Base-by-base conservation (phyloP, 169 alveolate species). In the Plasmodium gonderi region DNA sequence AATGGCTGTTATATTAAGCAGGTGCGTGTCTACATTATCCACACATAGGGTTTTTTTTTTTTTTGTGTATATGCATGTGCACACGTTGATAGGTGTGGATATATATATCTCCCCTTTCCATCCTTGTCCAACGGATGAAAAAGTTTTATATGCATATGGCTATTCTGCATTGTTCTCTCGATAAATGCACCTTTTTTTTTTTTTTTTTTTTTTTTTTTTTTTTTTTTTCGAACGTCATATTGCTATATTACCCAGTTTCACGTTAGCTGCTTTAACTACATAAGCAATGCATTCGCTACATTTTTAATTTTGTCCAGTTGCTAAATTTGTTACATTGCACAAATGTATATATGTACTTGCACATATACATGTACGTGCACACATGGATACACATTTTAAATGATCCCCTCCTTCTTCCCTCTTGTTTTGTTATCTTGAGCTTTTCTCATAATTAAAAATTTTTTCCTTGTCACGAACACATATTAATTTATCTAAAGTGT, bases 261-360 rank as follows among this genome's bases (percentile, higher is more conserved):
- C 51, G 42, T 6, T 72, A 23, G 6, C n/a, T 40, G 65, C 72
- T 45, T 49, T 77, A 49, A 44, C 36, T 29, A 45, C 51, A 77
- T 8, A 45, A 77, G 36, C 85, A 12, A 9, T 31, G 20, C 20
- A 23, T 47, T 77, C 36, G 5, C 40, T 40, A 17, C 40, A 51
- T 54, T 79, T 64, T 79, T 51, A 33, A 79, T 79, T 60, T 60
- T 60, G 78, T 60, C 42, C 1, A 60, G 65, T 8, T 38, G 72
- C 12, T 79, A 54, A 54, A 64, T 20, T 80, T 65, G 80, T 12
- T 49, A 49, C 74, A 23, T 12, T 67, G n/a, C 33, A 68, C 38
- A 40, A 40, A 33, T 45, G 67, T 60, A 31, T 45, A 64, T 68
- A 38, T 33, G 33, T 68, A 20, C 75, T 17, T 64, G 23, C 29